phyloP scores from a whole-genome alignment of 2,329 filamentous ascomycete species.

The Penicillium sp. region DNA sequence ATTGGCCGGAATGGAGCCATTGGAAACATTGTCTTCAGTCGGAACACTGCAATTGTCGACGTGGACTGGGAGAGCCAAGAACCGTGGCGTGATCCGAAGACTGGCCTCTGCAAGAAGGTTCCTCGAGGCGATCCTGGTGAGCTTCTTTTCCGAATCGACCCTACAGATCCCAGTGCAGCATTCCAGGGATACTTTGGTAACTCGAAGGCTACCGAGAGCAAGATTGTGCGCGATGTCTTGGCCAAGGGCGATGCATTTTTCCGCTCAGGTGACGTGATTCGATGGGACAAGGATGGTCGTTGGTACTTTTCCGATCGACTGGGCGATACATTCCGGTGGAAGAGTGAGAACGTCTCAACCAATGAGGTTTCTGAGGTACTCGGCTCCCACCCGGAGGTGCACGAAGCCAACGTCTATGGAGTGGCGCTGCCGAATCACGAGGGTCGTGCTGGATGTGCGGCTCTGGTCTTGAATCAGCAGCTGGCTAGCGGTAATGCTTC shows the following conservation, averaged over 20 bases:
- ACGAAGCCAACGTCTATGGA: slow-evolving; percentile 85
- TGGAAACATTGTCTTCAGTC: not conserved
- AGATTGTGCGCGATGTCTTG: slow-evolving; percentile 73
- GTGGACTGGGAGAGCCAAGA: slow-evolving; percentile 70
- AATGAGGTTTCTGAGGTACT: slow-evolving; percentile 77
- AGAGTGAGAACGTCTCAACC: slow-evolving; percentile 80
- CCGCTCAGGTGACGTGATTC: slow-evolving; percentile 77
- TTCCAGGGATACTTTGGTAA: slow-evolving; percentile 87
- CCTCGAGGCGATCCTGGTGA: slow-evolving; percentile 68
- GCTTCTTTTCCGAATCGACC: slow-evolving; percentile 69
- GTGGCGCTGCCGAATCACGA: slow-evolving; percentile 74
- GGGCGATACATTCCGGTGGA: slow-evolving; percentile 58
- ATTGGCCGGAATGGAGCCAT: slow-evolving; percentile 3
- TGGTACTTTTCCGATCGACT: slow-evolving; percentile 74
- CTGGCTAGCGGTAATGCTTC: slow-evolving; percentile 23
- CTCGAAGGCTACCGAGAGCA: slow-evolving; percentile 66
- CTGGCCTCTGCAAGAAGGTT: slow-evolving; percentile 66
- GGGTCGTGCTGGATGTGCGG: slow-evolving; percentile 69
- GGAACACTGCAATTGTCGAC: slow-evolving; percentile 31
- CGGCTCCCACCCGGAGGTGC: slow-evolving; percentile 64
- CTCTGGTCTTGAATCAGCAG: slow-evolving; percentile 60
- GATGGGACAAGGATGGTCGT: slow-evolving; percentile 68
- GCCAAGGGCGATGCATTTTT: slow-evolving; percentile 77
- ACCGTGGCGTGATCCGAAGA: slow-evolving; percentile 66
- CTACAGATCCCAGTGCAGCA: slow-evolving; percentile 59